phyloP scores from a whole-genome alignment of 176 grass and related monocot species.

The Thalia dealbata region DNA sequence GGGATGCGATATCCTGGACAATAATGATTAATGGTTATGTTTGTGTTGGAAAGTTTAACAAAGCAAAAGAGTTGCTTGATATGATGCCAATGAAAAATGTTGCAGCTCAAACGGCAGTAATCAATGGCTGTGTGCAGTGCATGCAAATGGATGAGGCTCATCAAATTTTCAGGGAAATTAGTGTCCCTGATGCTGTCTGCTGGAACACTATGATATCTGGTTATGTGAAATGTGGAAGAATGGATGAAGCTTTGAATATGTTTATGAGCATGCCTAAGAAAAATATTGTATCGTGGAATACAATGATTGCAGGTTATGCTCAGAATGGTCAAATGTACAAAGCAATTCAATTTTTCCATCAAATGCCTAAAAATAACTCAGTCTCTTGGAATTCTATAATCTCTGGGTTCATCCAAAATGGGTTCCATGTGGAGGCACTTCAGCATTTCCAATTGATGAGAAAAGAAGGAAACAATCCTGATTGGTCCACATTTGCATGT shows the following conservation, averaged over 20 bases:
- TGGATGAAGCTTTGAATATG: neutral
- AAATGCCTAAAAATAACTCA: neutral
- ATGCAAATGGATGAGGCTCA: neutral
- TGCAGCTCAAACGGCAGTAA: neutral
- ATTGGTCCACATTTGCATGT: no score
- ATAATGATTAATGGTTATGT: no score
- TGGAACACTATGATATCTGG: neutral
- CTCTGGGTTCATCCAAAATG: constrained; percentile 4
- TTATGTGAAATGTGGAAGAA: neutral
- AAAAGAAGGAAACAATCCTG: neutral
- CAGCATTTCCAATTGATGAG: neutral
- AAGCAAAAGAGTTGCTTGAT: neutral
- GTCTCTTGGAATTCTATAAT: neutral
- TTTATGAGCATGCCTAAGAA: neutral
- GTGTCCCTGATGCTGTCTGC: neutral
- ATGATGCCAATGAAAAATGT: neutral
- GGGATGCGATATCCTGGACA: no score
- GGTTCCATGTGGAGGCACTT: neutral
- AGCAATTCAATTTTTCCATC: neutral
- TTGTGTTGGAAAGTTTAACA: neutral
- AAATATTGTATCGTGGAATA: neutral
- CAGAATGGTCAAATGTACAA: neutral
- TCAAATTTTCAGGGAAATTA: neutral
- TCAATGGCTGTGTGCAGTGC: neutral
- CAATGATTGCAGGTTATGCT: neutral